Base-by-base conservation (phyloP, 306 rosid species). In the Ochetophila trinervis region DNA sequence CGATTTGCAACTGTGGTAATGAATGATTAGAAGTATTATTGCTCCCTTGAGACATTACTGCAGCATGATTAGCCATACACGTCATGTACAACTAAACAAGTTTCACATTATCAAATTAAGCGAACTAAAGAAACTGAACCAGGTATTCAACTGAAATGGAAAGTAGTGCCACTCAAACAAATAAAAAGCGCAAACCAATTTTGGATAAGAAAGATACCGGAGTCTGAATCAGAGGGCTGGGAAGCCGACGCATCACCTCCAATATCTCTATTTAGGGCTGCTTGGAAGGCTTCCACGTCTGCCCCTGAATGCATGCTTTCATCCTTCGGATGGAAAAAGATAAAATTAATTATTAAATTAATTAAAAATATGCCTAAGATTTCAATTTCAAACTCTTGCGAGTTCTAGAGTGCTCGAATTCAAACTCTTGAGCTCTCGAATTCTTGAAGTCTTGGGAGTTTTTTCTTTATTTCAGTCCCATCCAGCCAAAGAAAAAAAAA, bases 251-350 rank as follows among this genome's bases (percentile, higher is more conserved):
- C 69, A 66, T 83, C 95, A 64, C 95, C 96, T n/a, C 83, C 88
- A 5, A 88, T 83, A 78, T 88, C 95, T 83, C 86, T 81, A 63
- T 82, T 85, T 62, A 88, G 73, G 48, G 96, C 95, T 66, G 90
- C 96, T 82, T 88, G 95, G 35, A 91, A 88, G 27, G 96, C 96
- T 73, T 85, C 97, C 68, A 88, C 91, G 10, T 87, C 95, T 0
- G 88, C 95, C 53, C 96, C 94, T 4, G 96, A 88, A 76, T 88
- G 96, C 95, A 88, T 88, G 34, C 82, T 84, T 65, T 91, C 97
- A 52, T 91, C 96, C 96, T 91, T 72, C 35, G 36, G 59, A 65
- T 10, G 37, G 6, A 37, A 30, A n/a, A 30, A 27, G 5, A 15
- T 12, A 30, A 24, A 16, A 4, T 57, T 15, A 11, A 57, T 10